phyloP scores from a whole-genome alignment of 768 basidiomycete genomes.

The Termitomyces heimii region DNA sequence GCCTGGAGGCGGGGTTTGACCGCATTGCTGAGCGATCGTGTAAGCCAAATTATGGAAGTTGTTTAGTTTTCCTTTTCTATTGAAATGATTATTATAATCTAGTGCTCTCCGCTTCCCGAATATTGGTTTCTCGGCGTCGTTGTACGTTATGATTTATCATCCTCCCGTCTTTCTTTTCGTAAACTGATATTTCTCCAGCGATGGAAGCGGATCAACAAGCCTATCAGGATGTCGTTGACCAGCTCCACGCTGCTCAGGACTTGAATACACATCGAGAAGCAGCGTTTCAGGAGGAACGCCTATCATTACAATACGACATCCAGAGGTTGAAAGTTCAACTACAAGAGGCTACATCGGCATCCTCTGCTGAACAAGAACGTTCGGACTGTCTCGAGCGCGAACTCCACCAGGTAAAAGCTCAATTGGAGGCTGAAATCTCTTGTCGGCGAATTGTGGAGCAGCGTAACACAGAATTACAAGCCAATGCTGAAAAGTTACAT shows the following conservation, averaged over 20 bases:
- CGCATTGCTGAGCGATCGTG: constrained; percentile 80
- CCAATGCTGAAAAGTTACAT: constrained; percentile 51
- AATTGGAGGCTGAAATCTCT: constrained; percentile 58
- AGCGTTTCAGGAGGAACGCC: constrained; percentile 53
- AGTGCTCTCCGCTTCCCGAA: constrained; percentile 76
- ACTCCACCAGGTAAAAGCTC: constrained; percentile 53
- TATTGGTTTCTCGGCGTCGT: constrained; percentile 63
- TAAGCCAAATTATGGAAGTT: constrained; percentile 30
- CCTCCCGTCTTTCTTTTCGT: neutral
- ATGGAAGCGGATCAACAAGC: constrained; percentile 72
- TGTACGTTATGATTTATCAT: constrained; percentile 40
- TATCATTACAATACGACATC: constrained; percentile 49
- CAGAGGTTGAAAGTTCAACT: constrained; percentile 43
- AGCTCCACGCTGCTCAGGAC: constrained; percentile 56
- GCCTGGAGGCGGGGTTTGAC: constrained; percentile 75
- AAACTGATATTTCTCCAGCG: constrained; percentile 33
- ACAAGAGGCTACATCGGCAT: constrained; percentile 30
- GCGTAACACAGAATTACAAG: constrained; percentile 50
- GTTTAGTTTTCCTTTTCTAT: neutral
- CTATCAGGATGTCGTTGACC: constrained; percentile 65
- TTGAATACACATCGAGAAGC: constrained; percentile 52
- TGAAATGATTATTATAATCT: neutral
- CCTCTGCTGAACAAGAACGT: constrained; percentile 41
- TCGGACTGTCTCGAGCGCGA: constrained; percentile 59
- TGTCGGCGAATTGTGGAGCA: constrained; percentile 60